These are phyloP conservation scores for Mycena sp. DNA, from an alignment of 1,284 basidiomycete species.

Conservation along the genomic window DNA sequence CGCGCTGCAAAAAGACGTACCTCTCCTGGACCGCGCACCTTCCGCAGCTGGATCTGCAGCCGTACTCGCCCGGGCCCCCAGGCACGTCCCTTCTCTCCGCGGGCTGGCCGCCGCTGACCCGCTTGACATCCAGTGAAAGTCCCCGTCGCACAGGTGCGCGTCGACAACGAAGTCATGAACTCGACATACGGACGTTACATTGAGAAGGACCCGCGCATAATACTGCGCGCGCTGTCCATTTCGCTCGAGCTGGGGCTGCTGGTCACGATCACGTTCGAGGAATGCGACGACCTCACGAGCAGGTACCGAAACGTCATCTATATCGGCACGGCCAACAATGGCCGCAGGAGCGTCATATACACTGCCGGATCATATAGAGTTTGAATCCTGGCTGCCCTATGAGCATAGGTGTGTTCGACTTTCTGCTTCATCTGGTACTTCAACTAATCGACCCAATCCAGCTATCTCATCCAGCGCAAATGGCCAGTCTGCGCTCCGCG, in stretches of 20 bases:
- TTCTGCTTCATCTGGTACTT: background rate
- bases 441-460: too few species aligned
- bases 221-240: slow-evolving; percentile 46
- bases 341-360: slow-evolving; percentile 29
- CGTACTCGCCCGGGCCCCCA: slow-evolving; percentile 27
- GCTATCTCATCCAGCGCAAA: too few species aligned
- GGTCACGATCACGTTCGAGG: slow-evolving; percentile 41
- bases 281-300: slow-evolving; percentile 21
- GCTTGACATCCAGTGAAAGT: slow-evolving; percentile 29
- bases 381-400: too few species aligned
- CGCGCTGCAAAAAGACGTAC: slow-evolving; percentile 24
- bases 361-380: slow-evolving; percentile 12
- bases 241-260: slow-evolving; percentile 47
- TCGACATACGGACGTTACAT: slow-evolving; percentile 43
- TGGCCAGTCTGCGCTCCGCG: too few species aligned
- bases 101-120: background rate
- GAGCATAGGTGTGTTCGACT: background rate
- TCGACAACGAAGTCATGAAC: slow-evolving; percentile 42
- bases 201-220: slow-evolving; percentile 39
- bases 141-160: slow-evolving; percentile 43
- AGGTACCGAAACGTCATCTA: slow-evolving; percentile 34
- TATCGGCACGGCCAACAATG: slow-evolving; percentile 35
- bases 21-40: slow-evolving; percentile 39
- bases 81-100: slow-evolving; percentile 28
- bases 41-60: slow-evolving; percentile 28